Evolutionary conservation across 768 basidiomycete species (phyloP), one percentile per base, ranked within the genome.

Genomic region (Mycena vitilis): DNA sequence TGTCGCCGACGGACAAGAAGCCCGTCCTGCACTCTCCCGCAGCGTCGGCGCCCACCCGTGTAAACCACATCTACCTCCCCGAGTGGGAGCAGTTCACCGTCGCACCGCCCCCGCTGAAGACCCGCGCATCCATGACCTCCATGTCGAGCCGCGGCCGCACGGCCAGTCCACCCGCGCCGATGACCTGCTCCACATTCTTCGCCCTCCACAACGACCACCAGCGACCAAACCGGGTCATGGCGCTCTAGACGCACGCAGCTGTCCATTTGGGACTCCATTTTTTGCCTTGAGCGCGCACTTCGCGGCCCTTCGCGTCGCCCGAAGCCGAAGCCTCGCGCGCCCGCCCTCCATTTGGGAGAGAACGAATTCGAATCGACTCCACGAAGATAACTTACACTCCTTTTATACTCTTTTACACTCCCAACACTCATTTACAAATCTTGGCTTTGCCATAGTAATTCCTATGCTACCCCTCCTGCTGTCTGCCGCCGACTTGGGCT

Each of bases 101-200:
- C 42, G 60, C 68, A 25, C 57, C 73, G 22, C 34, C 54, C 37
- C 54, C 67, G 45, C 65, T 62, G 5, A 67, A 71, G 30, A 45
- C 45, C 52, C 70, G 65, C 30, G 20, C 30, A 2, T 48, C 62
- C 51, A 61, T 58, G 73, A 23, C 30, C 5, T 48, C 62, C 51
- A 61, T 58, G 73, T 55, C 74, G 66, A 53, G 54, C 20, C 52
- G 70, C 30, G 30, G 30, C 8, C 63, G 70, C 63, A 22, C 57
- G 22, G 55, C 2, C 11, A 51, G 4, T n/a, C 18, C 22, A 38
- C 73, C 75, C 54, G 73, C 80, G 47, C 80, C 82, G 62, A 82
- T 89, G 75, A 84, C 85, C 0, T 87, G 86, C 73, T 78, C 87
- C 68, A 81, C 79, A 55, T 85, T 87, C 73, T 82, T 89, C 69